Conservation (phyloP, 371 early-diverging fungal species). For the Dichotomocladium elegans region DNA sequence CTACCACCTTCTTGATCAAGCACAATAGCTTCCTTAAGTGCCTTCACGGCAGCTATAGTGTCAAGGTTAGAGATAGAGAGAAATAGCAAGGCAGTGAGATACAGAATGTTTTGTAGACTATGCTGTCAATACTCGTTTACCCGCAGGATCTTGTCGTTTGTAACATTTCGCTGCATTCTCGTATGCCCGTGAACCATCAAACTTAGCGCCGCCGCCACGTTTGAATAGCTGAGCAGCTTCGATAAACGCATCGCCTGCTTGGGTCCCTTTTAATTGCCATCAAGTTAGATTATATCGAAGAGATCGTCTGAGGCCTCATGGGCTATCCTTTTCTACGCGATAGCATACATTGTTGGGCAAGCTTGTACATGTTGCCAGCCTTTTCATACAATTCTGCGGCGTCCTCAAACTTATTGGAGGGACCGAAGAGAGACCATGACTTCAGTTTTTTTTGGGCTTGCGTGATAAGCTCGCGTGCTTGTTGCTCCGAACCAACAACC, state of each 20-base stretch:
- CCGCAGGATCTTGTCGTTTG: conserved; percentile 80
- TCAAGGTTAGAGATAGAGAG: neutral
- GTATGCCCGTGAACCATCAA: conserved; percentile 57
- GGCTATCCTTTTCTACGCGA: neutral
- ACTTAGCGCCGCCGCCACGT: conserved; percentile 67
- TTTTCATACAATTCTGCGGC: conserved; percentile 89
- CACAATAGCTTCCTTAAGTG: conserved; percentile 71
- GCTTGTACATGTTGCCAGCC: conserved; percentile 89
- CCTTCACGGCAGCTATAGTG: conserved; percentile 68
- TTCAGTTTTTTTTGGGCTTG: conserved; percentile 76
- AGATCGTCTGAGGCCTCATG: neutral
- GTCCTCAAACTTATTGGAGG: conserved; percentile 81
- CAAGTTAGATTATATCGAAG: too few relatives aligned
- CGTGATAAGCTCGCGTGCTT: conserved; percentile 65
- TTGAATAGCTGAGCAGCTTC: conserved; percentile 66
- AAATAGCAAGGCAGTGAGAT: neutral
- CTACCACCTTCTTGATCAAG: conserved; percentile 83
- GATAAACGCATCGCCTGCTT: conserved; percentile 89
- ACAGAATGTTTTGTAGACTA: neutral
- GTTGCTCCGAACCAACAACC: conserved; percentile 52
- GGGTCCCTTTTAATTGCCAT: conserved; percentile 73
- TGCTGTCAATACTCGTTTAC: conserved; percentile 33
- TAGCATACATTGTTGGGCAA: conserved; percentile 81
- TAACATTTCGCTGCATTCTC: conserved; percentile 87
- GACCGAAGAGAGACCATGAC: conserved; percentile 74